These are phyloP conservation scores for Aspergillus quadricinctus DNA, from an alignment of 2,329 filamentous ascomycete species.

Conservation along the genomic window DNA sequence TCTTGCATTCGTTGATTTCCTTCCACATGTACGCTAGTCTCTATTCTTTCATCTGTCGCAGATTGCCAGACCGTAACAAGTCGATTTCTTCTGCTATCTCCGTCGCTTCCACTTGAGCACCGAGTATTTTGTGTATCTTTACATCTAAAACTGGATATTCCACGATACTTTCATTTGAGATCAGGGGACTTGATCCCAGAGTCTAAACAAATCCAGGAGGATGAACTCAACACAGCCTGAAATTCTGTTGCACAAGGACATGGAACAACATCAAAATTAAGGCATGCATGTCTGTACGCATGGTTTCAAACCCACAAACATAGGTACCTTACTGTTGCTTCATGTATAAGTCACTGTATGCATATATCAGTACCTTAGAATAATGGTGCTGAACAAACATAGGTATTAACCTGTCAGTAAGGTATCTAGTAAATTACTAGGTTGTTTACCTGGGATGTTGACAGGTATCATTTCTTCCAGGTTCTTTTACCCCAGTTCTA, in stretches of 20 bases:
- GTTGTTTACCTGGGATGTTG: neutral
- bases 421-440: neutral
- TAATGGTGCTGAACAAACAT: neutral
- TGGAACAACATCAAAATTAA: neutral
- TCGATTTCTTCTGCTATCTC: neutral
- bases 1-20: neutral
- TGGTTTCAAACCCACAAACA: neutral
- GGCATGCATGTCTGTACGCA: neutral
- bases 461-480: neutral
- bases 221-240: neutral
- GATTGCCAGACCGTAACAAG: neutral
- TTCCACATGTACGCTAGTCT: neutral
- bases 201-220: neutral
- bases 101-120: neutral
- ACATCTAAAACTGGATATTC: neutral
- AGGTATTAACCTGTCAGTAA: neutral
- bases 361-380: neutral
- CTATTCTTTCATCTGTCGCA: neutral
- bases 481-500: neutral
- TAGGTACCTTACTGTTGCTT: neutral
- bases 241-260: neutral
- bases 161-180: neutral
- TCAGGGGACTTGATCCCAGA: neutral
- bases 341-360: neutral
- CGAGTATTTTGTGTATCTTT: conserved; percentile 1